phyloP scores from a whole-genome alignment of 805 yeast species.

The Metschnikowia peoriensis region DNA sequence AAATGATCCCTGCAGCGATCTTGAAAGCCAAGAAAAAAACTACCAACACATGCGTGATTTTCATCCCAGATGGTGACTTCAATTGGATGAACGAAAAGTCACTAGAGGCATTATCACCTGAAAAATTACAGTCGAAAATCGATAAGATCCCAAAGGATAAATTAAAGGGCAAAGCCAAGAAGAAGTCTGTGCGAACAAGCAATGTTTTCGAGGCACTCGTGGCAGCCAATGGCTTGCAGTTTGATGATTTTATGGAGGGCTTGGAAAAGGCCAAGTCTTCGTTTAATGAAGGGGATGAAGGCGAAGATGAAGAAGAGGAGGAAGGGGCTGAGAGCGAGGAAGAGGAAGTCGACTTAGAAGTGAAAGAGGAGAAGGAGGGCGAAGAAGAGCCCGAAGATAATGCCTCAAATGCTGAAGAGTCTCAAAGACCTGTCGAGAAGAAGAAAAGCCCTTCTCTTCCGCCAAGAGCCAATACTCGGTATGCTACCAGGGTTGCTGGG shows the following conservation, averaged over 20 bases:
- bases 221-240: constrained; percentile 36
- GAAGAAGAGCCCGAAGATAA: constrained; percentile 18
- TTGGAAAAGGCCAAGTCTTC: constrained; percentile 19
- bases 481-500: not conserved
- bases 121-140: constrained; percentile 28
- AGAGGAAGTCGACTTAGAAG: constrained; percentile 1
- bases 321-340: constrained; percentile 1
- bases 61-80: constrained; percentile 47
- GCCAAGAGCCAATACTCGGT: not conserved
- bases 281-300: constrained; percentile 2
- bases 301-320: constrained; percentile 9
- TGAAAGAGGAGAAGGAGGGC: constrained; percentile 21
- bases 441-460: not conserved
- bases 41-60: constrained; percentile 41
- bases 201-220: constrained; percentile 37
- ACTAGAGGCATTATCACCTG: constrained; percentile 30
- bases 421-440: not conserved
- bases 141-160: constrained; percentile 29
- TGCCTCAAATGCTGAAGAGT: not conserved
- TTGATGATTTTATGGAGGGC: constrained; percentile 36
- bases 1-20: constrained; percentile 35
- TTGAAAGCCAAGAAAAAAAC: constrained; percentile 35
- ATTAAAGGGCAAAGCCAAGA: constrained; percentile 19
- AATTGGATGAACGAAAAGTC: constrained; percentile 44
- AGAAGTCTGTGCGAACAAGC: constrained; percentile 27